Percentiles rank a stretch among this genome's conserved stretches.
Evolutionary conservation across 108 stramenopile genomes (phyloP).

Genomic region (Cyclotella baltica): DNA sequence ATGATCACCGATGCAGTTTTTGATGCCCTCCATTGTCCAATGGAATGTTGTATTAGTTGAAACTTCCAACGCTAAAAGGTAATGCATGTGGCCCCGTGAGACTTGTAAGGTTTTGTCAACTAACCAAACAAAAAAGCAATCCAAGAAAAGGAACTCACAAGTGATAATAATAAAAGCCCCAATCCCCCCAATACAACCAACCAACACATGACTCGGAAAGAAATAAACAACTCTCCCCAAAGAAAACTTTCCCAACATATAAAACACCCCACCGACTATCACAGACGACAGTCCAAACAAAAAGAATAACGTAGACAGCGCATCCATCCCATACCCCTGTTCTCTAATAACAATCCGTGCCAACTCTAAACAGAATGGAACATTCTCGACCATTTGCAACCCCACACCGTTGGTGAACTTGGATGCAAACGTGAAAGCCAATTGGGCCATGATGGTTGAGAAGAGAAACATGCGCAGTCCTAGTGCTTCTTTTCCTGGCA

Average conservation of each 20-base stretch:
- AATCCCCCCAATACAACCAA: conserved; percentile 85
- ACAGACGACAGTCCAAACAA: conserved; percentile 76
- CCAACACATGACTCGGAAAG: conserved; percentile 84
- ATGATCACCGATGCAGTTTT: too few species aligned
- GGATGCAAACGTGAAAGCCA: conserved; percentile 66
- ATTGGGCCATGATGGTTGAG: conserved; percentile 72
- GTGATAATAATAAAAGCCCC: conserved; percentile 51
- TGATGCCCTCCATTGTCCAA: too few species aligned
- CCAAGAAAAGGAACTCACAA: conserved; percentile 28
- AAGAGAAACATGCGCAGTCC: conserved; percentile 87
- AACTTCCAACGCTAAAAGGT: too few species aligned
- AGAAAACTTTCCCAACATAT: conserved; percentile 66
- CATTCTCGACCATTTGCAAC: conserved; percentile 89
- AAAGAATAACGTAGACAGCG: conserved; percentile 81
- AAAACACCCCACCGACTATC: conserved; percentile 77
- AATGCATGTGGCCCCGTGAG: too few species aligned
- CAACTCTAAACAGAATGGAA: conserved; percentile 77
- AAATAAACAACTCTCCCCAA: conserved; percentile 79
- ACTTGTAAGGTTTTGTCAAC: too few species aligned
- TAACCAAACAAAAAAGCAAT: conserved; percentile 50
- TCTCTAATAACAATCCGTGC: conserved; percentile 60
- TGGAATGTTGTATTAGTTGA: conserved; percentile 62
- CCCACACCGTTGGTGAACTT: conserved; percentile 74
- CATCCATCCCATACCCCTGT: conserved; percentile 74
- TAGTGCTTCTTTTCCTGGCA: conserved; percentile 74